Conservation (phyloP, 2,329 filamentous ascomycete species). For the Lecanicillium sp. region DNA sequence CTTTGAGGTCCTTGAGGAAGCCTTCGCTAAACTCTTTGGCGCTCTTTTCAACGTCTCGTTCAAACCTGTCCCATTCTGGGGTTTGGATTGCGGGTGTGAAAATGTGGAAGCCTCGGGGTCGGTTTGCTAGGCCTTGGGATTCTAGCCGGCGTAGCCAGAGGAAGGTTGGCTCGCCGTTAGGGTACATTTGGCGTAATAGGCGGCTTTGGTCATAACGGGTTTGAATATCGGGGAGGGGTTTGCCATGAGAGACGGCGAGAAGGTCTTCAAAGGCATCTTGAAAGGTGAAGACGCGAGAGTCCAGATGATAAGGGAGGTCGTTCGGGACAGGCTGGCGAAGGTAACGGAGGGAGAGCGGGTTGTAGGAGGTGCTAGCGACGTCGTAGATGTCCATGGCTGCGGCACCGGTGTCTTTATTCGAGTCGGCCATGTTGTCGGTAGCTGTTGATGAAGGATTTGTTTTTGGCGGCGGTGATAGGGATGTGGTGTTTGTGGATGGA, state of each 20-base stretch:
- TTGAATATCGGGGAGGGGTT: slow-evolving; percentile 31
- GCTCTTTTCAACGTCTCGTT: slow-evolving; percentile 20
- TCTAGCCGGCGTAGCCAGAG: slow-evolving; percentile 33
- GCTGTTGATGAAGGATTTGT: not conserved
- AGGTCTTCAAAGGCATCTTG: slow-evolving; percentile 52
- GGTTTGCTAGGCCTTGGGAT: slow-evolving; percentile 22
- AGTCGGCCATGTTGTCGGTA: not conserved
- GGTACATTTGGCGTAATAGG: slow-evolving; percentile 29
- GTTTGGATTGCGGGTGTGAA: slow-evolving; percentile 14
- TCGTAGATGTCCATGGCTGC: slow-evolving; percentile 14
- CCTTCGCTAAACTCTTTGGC: slow-evolving; percentile 20
- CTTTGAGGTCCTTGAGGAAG: slow-evolving; percentile 10
- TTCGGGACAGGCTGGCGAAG: slow-evolving; percentile 39
- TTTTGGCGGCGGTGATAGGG: not conserved
- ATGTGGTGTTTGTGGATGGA: slow-evolving; percentile 7
- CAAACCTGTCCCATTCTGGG: slow-evolving; percentile 20
- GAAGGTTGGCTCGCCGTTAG: slow-evolving; percentile 29
- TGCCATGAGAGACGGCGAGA: slow-evolving; percentile 35
- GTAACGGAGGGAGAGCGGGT: slow-evolving; percentile 33
- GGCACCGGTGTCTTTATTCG: not conserved
- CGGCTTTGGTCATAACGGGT: slow-evolving; percentile 25
- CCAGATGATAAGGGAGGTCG: slow-evolving; percentile 29
- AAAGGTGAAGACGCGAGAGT: slow-evolving; percentile 38
- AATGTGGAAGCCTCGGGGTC: slow-evolving; percentile 17
- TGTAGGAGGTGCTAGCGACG: slow-evolving; percentile 29